Evolutionary conservation across 164 flowering plant genomes (phyloP), one percentile per base, ranked within the genome.

Genomic region (Magnolia kwangsiensis): DNA sequence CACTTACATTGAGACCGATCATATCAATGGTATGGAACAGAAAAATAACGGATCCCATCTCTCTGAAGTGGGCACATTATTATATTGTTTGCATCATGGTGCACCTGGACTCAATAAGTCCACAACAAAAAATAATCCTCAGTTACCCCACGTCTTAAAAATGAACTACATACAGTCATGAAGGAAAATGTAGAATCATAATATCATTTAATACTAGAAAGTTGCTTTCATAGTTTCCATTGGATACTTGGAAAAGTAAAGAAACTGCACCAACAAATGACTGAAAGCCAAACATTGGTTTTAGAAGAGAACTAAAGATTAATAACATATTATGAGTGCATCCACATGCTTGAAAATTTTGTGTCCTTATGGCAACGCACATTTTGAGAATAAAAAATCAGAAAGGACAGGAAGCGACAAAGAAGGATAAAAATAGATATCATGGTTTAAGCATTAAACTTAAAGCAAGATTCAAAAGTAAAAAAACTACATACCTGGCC

Each of bases 401-500:
- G 18, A 55, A 55, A 16, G 18, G 61, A 55, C 19, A 55, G 18
- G 61, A 55, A 55, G 61, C 61, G 11, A 16, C 19, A 55, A 11
- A 55, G 61, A 37, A 37, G 45, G 45, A 37, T 37, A 37, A 37
- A 37, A 37, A 37, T 37, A 37, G 45, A 37, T 55, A 55, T 10
- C 18, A 55, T 11, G 9, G 61, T 10, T 67, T 8, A 9, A 9
- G n/a, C 23, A 8, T 23, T n/a, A 8, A 51, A 37, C 45, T 37
- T 27, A 66, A 55, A 23, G 45, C 19, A 72, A 24, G 27, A 10
- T 29, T 21, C 24, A 31, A 4, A 68, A 74, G 19, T 10, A 70
- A 70, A 18, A 18, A 49, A 18, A 18, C 18, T 7, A 14, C 49
- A 55, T 78, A 96, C 99, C 96, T 96, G 99, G 72, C 89, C 93